Conservation (phyloP, 1,284 basidiomycete species). For the Marasmius tenuissimus region DNA sequence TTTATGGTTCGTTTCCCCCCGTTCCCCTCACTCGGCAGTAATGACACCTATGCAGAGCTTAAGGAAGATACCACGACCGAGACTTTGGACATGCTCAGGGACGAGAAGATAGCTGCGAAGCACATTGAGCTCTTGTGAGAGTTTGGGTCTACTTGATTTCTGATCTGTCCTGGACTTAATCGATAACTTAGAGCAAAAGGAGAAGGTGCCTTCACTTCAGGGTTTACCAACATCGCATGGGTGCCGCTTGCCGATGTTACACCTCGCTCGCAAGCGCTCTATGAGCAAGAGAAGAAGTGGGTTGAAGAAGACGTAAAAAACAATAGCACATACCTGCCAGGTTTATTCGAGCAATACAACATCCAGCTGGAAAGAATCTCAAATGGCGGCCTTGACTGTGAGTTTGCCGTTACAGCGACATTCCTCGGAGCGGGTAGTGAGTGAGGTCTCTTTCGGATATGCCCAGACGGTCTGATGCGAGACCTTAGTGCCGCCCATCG, state of each 20-base stretch:
- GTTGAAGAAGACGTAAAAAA: constrained; percentile 18
- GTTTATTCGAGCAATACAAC: constrained; percentile 33
- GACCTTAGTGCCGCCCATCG: constrained; percentile 23
- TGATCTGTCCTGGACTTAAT: background rate
- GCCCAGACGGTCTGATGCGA: background rate
- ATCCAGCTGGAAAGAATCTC: constrained; percentile 31
- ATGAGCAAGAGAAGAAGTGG: constrained; percentile 24
- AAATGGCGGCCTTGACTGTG: constrained; percentile 25
- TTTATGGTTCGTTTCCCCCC: constrained; percentile 23
- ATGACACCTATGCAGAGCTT: constrained; percentile 22
- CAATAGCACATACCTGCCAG: constrained; percentile 22
- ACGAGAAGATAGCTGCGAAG: constrained; percentile 23
- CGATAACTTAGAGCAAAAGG: constrained; percentile 9
- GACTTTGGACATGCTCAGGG: constrained; percentile 30
- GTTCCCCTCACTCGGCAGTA: background rate
- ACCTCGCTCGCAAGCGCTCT: constrained; percentile 13
- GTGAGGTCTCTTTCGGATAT: background rate
- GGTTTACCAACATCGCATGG: constrained; percentile 27
- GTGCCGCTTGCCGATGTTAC: constrained; percentile 22
- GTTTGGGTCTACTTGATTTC: background rate
- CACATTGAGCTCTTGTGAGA: constrained; percentile 32
- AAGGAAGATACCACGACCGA: constrained; percentile 26
- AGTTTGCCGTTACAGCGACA: constrained; percentile 26
- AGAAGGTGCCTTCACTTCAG: constrained; percentile 27
- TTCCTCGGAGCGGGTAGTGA: constrained; percentile 7